Evolutionary conservation across 139 green algal species (phyloP), one percentile per base, ranked within the genome.

Genomic region (Chlamydomonas schloesseri): DNA sequence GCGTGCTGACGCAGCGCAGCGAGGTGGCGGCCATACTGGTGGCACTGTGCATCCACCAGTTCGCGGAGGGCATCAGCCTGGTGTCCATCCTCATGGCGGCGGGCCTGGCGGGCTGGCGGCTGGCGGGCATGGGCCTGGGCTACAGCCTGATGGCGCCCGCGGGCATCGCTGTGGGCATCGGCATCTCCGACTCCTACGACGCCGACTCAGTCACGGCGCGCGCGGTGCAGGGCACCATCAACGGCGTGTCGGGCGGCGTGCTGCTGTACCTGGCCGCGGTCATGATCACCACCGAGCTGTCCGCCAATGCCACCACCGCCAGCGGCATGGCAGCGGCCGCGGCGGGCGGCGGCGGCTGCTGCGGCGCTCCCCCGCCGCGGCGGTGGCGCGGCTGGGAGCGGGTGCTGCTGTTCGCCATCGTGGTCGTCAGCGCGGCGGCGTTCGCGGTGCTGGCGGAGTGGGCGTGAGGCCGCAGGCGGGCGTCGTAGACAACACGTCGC

Each of bases 221-320:
- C 4, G 69, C 46, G 13, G 69, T 87, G 14, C 74, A 89, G 67
- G 84, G 84, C 33, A 36, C 74, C 23, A 37, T 83, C 67, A 89
- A 89, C 68, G 84, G 64, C 21, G 74, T 83, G 28, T 73, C 67
- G 26, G 75, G 29, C 31, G 84, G 84, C 55, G 57, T 89, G 74
- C 75, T 89, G 71, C 84, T 89, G 50, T 89, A 89, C 72, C 72
- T 90, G 69, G 60, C 69, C 21, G 69, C 81, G 21, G 76, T 82
- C 18, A 57, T 82, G 67, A 58, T 89, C 10, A 31, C 78, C 29
- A 1, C 14, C 3, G 64, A 37, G 13, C 10, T 71, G 23, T 67
- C 24, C 24, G 23, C 8, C 5, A 50, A 5, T 13, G 42, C 42
- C 6, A 50, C 42, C 42, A 50, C 42, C 60, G 60, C 23, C 60